These are phyloP conservation scores for Phylloporus sp. DNA, from an alignment of 768 basidiomycete genomes.

Conservation along the genomic window DNA sequence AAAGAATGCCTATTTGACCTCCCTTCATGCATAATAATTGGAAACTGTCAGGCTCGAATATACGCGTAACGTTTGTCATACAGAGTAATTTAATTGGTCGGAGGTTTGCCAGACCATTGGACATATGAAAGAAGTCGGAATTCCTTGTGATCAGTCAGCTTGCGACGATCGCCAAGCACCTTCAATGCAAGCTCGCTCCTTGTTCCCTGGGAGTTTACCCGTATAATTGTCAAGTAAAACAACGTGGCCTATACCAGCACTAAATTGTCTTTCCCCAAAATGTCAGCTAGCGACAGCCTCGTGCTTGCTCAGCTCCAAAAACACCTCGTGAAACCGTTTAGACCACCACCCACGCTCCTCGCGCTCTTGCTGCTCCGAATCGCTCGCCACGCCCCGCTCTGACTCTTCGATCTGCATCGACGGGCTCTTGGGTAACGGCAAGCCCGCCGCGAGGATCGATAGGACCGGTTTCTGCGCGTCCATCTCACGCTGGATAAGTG, in stretches of 20 bases:
- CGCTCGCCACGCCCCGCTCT: slow-evolving; percentile 25
- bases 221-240: too few species aligned
- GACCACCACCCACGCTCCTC: slow-evolving; percentile 78
- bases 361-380: slow-evolving; percentile 44
- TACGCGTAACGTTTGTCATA: too few species aligned
- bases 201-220: too few species aligned
- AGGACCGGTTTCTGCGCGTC: slow-evolving; percentile 34
- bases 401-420: slow-evolving; percentile 50
- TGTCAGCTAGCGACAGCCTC: background rate
- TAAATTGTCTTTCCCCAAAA: background rate
- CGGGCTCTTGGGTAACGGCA: slow-evolving; percentile 71
- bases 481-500: slow-evolving; percentile 26
- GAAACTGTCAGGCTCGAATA: too few species aligned
- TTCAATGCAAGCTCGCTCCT: too few species aligned
- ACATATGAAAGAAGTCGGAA: too few species aligned
- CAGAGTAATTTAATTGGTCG: too few species aligned
- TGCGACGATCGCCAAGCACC: too few species aligned
- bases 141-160: too few species aligned
- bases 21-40: too few species aligned
- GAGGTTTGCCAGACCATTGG: too few species aligned
- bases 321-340: slow-evolving; percentile 58
- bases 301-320: slow-evolving; percentile 47
- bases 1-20: too few species aligned
- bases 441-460: slow-evolving; percentile 41
- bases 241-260: background rate